These are phyloP conservation scores for Ceratobasidium sp. DNA, from an alignment of 1,284 basidiomycete genomes.

Conservation along the genomic window DNA sequence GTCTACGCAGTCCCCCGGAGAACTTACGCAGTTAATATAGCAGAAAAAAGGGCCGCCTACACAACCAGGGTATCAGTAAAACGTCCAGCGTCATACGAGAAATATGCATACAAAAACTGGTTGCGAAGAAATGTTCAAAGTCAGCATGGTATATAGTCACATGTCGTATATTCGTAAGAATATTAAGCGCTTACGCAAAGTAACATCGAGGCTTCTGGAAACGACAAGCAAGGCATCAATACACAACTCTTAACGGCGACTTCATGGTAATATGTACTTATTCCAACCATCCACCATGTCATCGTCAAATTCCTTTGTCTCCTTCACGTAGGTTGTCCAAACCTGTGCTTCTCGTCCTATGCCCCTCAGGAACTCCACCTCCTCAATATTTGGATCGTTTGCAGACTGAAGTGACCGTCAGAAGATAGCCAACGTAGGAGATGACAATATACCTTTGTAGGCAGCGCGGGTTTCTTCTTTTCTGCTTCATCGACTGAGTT, in stretches of 20 bases:
- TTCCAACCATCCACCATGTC: constrained; percentile 38
- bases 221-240: background rate
- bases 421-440: background rate
- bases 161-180: background rate
- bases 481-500: background rate
- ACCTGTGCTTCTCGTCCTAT: constrained; percentile 24
- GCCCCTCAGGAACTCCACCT: constrained; percentile 6
- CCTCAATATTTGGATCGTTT: background rate
- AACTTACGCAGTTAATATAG: constrained; percentile 28
- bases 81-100: background rate
- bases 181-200: constrained; percentile 4
- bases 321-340: constrained; percentile 35
- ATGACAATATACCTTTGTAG: background rate
- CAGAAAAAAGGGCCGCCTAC: constrained; percentile 29
- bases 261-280: background rate
- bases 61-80: background rate
- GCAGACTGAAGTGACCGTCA: background rate
- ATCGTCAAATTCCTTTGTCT: constrained; percentile 22
- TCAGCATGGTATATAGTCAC: background rate
- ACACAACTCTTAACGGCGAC: background rate
- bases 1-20: no score
- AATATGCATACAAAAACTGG: background rate
- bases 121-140: background rate
- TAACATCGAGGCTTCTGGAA: constrained; percentile 29
- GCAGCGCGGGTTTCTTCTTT: constrained; percentile 11